phyloP scores from a whole-genome alignment of 768 basidiomycete genomes.

The Rhodocollybia butyracea region DNA sequence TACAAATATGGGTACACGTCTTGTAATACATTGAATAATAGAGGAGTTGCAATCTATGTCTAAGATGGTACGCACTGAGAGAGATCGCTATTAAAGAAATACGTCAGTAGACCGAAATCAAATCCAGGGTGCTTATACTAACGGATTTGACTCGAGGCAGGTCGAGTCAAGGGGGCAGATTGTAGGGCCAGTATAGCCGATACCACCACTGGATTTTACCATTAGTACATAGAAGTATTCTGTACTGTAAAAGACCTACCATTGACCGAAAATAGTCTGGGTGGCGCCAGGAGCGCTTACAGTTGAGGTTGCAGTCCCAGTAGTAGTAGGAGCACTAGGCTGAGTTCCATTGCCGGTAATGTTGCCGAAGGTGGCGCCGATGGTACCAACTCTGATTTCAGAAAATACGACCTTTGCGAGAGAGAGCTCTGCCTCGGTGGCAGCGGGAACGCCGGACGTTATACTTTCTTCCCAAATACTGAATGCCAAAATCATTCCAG shows the following conservation, averaged over 20 bases:
- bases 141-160: no score
- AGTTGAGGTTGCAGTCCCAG: background rate
- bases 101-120: no score
- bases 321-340: background rate
- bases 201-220: conserved; percentile 5
- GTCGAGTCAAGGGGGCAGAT: conserved; percentile 2
- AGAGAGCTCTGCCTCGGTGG: conserved; percentile 34
- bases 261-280: conserved; percentile 34
- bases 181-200: conserved; percentile 9
- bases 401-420: conserved; percentile 30
- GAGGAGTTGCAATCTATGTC: no score
- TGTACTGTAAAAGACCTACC: conserved; percentile 18
- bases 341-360: background rate
- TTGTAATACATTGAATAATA: no score
- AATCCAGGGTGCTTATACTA: no score
- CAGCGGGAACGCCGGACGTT: conserved; percentile 40
- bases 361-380: conserved; percentile 33
- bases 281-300: conserved; percentile 22
- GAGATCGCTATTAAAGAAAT: no score
- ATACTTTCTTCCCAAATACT: conserved; percentile 42
- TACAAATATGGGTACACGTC: no score
- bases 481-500: conserved; percentile 43
- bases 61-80: no score
- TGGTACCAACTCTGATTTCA: conserved; percentile 36
- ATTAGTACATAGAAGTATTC: background rate